Evolutionary conservation across 768 basidiomycete genomes (phyloP).

Genomic region (Tylopilus plumbeoviolaceoides): DNA sequence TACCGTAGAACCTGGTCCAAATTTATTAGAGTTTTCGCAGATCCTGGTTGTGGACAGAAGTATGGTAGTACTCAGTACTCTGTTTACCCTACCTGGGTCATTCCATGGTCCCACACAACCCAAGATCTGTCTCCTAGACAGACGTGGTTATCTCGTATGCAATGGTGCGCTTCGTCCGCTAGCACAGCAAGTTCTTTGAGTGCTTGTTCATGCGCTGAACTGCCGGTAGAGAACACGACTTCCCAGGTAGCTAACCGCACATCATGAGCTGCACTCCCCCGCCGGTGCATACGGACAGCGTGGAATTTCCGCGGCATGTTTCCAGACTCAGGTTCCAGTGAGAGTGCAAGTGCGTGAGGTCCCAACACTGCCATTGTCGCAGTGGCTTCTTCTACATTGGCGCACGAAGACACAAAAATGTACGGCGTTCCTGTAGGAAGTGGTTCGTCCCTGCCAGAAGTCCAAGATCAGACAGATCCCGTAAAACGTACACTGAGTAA

Average conservation of each 20-base stretch:
- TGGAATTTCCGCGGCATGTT: conserved; percentile 1
- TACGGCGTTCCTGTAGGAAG: conserved; percentile 11
- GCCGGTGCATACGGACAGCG: conserved; percentile 18
- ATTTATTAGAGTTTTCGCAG: neutral
- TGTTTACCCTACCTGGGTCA: too few relatives aligned
- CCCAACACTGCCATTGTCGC: conserved; percentile 25
- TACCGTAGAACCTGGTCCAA: conserved; percentile 5
- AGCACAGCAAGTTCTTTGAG: conserved; percentile 13
- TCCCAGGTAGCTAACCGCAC: conserved; percentile 2
- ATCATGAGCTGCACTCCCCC: neutral
- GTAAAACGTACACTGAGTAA: neutral
- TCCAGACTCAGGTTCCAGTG: conserved; percentile 6
- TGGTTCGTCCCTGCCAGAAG: conserved; percentile 20
- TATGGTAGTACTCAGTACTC: too few relatives aligned
- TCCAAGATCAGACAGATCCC: neutral
- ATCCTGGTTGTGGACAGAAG: neutral
- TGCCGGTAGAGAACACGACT: conserved; percentile 14
- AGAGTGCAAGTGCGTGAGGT: conserved; percentile 21
- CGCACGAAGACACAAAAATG: conserved; percentile 21
- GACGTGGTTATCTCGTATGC: neutral
- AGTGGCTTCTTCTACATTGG: conserved; percentile 7
- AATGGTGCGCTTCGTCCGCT: neutral
- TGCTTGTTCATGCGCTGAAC: conserved; percentile 9
- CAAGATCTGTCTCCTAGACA: conserved; percentile 13
- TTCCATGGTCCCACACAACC: conserved; percentile 19